phyloP scores from a whole-genome alignment of 768 basidiomycete genomes.

The Flagelloscypha sp. region DNA sequence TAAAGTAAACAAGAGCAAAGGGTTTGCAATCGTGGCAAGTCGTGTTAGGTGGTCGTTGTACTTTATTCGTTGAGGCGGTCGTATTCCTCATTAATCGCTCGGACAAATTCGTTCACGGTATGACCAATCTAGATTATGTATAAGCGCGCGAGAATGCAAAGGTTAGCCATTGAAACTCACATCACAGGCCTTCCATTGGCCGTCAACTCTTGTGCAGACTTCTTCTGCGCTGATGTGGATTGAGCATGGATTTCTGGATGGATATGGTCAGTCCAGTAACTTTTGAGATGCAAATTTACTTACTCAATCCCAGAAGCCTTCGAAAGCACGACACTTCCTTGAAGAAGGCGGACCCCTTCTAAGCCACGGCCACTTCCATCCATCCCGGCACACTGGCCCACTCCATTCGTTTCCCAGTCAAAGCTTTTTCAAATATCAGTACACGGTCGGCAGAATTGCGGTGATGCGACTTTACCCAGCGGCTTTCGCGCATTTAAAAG shows the following conservation, averaged over 20 bases:
- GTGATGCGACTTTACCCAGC: no score
- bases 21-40: no score
- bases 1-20: no score
- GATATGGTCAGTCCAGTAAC: conserved; percentile 6
- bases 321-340: conserved; percentile 44
- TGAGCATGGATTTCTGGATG: conserved; percentile 74
- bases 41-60: no score
- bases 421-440: no score
- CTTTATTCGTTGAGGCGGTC: conserved; percentile 56
- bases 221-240: conserved; percentile 61
- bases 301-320: conserved; percentile 49
- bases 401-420: conserved; percentile 57
- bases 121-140: conserved; percentile 56
- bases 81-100: conserved; percentile 71
- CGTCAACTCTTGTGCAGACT: conserved; percentile 74
- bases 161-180: conserved; percentile 32
- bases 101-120: conserved; percentile 61
- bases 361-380: conserved; percentile 53
- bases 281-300: conserved; percentile 11
- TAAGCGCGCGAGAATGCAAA: background rate
- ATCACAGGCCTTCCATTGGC: conserved; percentile 72
- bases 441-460: no score
- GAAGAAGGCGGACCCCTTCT: conserved; percentile 60
- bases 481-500: conserved; percentile 54
- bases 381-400: conserved; percentile 50